Evolutionary conservation across 106 monocot genomes (phyloP), one percentile per base, ranked within the genome.

Genomic region (Cymbidium sinense): DNA sequence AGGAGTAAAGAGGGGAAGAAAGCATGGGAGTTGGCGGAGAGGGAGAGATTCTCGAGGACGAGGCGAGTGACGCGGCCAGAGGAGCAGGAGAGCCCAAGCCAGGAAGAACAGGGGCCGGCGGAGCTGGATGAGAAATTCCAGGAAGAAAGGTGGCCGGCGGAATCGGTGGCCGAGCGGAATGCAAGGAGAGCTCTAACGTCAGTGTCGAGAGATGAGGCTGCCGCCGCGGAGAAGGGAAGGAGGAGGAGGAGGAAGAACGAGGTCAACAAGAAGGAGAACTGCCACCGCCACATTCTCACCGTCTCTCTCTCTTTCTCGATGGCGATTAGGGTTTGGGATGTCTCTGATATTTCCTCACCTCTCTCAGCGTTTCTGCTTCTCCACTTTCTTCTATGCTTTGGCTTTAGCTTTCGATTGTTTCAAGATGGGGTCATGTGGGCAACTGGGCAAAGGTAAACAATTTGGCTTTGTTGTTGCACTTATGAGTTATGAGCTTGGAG

Each of bases 41-140:
- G 84, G 73, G 80, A 81, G 61, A 86, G 80, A 31, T 54, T 74
- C 50, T 91, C 88, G 23, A 96, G 89, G 20, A 93, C 93, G 23
- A 95, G 84, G 50, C 87, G 85, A 29, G 84, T 83, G 41, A 95
- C 84, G 34, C 88, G 85, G 73, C 82, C 80, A 1, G 74, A 62
- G 19, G 81, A 28, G 85, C 93, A 96, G 23, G 89, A 79, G 64
- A 96, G 80, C 15, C 96, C 96, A 35, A 75, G 77, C 93, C 89
- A 96, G 29, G 83, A 64, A 10, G 82, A 50, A 83, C 90, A 95
- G 79, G 79, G 54, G 79, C 31, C 25, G 36, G 17, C 27, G 88
- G 81, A 0, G 75, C 25, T 7, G 73, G 76, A 64, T 52, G 83
- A 70, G 70, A 27, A 41, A 43, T 85, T 84, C 96, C 96, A 96